These are phyloP conservation scores for Vitis hybrid DNA, from an alignment of 177 flowering plant genomes.

Conservation along the genomic window DNA sequence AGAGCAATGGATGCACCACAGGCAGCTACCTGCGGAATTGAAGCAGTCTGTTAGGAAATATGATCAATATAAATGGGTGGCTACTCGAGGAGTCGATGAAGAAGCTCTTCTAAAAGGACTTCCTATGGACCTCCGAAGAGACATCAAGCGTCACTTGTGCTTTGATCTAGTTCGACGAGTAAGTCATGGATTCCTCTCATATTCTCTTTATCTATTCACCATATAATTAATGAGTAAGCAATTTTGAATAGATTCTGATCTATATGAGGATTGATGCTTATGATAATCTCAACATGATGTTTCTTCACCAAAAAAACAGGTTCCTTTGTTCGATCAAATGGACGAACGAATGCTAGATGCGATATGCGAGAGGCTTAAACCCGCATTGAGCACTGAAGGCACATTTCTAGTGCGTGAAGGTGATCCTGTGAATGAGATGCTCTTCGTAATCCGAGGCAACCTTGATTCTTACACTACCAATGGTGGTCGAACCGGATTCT, in stretches of 20 bases:
- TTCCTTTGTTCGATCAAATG: constrained; percentile 88
- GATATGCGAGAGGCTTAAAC: constrained; percentile 93
- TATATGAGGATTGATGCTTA: no score
- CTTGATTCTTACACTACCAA: constrained; percentile 92
- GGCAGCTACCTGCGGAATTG: constrained; percentile 88
- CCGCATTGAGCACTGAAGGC: constrained; percentile 74
- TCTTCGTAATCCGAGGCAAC: constrained; percentile 88
- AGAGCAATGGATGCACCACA: constrained; percentile 96
- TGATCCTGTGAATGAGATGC: constrained; percentile 92
- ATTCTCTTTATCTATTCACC: no score
- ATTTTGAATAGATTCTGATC: no score
- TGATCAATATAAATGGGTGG: constrained; percentile 91
- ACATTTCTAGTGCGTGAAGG: constrained; percentile 88
- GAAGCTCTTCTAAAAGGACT: constrained; percentile 74
- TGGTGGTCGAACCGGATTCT: constrained; percentile 95
- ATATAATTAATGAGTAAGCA: no score
- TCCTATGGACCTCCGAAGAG: constrained; percentile 83
- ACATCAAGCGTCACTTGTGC: constrained; percentile 94
- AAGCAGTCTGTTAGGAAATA: constrained; percentile 68
- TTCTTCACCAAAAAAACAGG: constrained; percentile 35
- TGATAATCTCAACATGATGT: no score
- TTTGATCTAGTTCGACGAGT: constrained; percentile 88
- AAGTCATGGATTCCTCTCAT: constrained; percentile 20
- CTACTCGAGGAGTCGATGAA: constrained; percentile 93
- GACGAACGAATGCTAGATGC: constrained; percentile 92